A percentile compares a stretch with the other conserved stretches of the same genome.
Evolutionary conservation across 2,329 filamentous ascomycete species (phyloP).

Genomic region (Aspergillus texensis): DNA sequence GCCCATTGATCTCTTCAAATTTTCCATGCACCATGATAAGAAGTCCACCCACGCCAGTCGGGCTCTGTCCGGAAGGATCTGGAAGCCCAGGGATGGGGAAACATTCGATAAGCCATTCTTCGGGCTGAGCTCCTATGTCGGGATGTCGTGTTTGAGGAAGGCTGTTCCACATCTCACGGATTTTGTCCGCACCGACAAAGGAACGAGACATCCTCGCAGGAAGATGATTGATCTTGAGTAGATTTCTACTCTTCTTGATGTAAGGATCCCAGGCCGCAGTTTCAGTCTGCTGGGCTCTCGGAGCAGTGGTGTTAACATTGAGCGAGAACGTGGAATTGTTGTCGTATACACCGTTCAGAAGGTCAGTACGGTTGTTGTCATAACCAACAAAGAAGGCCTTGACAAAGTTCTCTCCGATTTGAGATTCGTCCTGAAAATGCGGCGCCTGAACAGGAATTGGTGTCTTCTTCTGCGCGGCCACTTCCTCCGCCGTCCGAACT

Average conservation of each 20-base stretch:
- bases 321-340: conserved; percentile 73
- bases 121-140: conserved; percentile 64
- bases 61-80: conserved; percentile 67
- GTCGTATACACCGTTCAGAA: conserved; percentile 74
- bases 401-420: conserved; percentile 76
- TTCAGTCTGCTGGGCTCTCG: conserved; percentile 54
- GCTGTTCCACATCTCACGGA: conserved; percentile 68
- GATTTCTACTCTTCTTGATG: conserved; percentile 76
- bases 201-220: conserved; percentile 66
- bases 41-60: conserved; percentile 73
- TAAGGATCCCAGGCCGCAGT: conserved; percentile 68
- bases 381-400: conserved; percentile 73
- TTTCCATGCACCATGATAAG: conserved; percentile 80
- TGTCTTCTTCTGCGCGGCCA: conserved; percentile 60
- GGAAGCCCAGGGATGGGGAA: conserved; percentile 71
- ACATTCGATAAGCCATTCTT: conserved; percentile 83
- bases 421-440: conserved; percentile 72
- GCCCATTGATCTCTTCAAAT: conserved; percentile 71
- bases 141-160: conserved; percentile 77
- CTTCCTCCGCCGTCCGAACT: conserved; percentile 72
- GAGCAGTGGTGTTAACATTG: conserved; percentile 66
- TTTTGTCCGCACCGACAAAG: conserved; percentile 65
- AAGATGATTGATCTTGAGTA: conserved; percentile 67
- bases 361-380: conserved; percentile 68
- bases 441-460: conserved; percentile 66